A percentile compares a stretch with the other conserved stretches of the same genome.
phyloP scores from a whole-genome alignment of 768 basidiomycete genomes.

The Leccinum uliginosum region DNA sequence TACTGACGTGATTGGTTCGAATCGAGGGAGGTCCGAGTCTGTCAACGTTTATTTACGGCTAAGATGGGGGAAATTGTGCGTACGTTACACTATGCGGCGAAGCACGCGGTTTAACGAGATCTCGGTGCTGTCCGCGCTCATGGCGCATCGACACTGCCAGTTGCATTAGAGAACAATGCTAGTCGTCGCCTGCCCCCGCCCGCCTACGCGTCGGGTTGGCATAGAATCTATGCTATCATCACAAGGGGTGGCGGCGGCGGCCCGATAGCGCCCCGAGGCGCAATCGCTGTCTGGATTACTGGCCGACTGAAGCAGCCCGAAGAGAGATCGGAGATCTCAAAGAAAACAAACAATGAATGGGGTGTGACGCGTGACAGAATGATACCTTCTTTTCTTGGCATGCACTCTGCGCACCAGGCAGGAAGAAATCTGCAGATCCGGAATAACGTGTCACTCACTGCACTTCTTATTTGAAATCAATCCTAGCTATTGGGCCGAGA shows the following conservation, averaged over 20 bases:
- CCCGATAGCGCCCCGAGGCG: background rate
- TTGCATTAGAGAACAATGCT: background rate
- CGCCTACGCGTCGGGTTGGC: slow-evolving; percentile 1
- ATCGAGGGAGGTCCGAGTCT: slow-evolving; percentile 12
- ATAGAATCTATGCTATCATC: slow-evolving; percentile 2
- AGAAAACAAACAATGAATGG: background rate
- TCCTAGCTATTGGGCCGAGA: slow-evolving; percentile 6
- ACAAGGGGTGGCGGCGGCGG: background rate
- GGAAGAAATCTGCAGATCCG: slow-evolving; percentile 30
- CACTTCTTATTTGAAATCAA: slow-evolving; percentile 32
- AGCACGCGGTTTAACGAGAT: slow-evolving; percentile 9
- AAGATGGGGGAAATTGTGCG: slow-evolving; percentile 14
- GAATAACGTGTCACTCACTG: slow-evolving; percentile 22
- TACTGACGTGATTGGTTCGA: slow-evolving; percentile 28
- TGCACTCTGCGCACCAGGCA: slow-evolving; percentile 8
- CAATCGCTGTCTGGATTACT: background rate
- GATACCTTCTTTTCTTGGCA: slow-evolving; percentile 13
- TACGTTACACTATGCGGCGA: slow-evolving; percentile 22
- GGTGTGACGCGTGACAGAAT: slow-evolving; percentile 20
- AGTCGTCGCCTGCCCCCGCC: background rate
- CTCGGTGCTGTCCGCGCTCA: slow-evolving; percentile 3
- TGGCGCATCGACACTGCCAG: background rate
- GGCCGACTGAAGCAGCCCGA: background rate
- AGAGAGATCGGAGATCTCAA: slow-evolving; percentile 16
- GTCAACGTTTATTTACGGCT: slow-evolving; percentile 29